Conservation (phyloP, 2,329 filamentous ascomycete species). For the Fusarium temperatum region DNA sequence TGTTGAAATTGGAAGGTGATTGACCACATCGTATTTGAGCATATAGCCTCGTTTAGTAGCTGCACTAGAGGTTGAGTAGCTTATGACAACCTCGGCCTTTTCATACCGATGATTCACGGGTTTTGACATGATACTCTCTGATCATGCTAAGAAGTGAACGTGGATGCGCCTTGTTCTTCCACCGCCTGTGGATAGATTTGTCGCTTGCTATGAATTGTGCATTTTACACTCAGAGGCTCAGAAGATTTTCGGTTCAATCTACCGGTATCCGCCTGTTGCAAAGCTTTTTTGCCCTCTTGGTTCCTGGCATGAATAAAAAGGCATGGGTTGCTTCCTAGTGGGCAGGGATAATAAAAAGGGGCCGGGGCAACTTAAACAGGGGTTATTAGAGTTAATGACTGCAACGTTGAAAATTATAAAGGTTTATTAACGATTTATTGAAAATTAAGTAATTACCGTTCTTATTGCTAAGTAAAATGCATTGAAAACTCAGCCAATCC, state of each 20-base stretch:
- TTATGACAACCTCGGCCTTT: background rate
- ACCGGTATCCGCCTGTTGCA: constrained; percentile 4
- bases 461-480: background rate
- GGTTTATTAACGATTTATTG: background rate
- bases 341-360: constrained; percentile 29
- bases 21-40: background rate
- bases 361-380: constrained; percentile 16
- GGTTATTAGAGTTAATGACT: constrained; percentile 13
- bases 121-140: background rate
- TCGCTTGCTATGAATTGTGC: background rate
- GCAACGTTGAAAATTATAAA: background rate
- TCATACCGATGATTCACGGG: background rate
- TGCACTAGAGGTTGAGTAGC: background rate
- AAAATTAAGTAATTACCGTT: background rate
- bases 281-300: constrained; percentile 10
- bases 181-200: background rate
- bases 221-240: background rate
- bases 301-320: constrained; percentile 19
- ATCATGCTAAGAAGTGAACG: background rate
- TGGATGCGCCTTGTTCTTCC: constrained; percentile 6
- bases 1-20: background rate
- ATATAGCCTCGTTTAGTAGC: background rate
- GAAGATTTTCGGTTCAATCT: constrained; percentile 1
- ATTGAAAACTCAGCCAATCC: background rate
- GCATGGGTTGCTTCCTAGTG: constrained; percentile 17